These are phyloP conservation scores for Carex parvula DNA, from an alignment of 176 grass and related monocot species.

Conservation along the genomic window DNA sequence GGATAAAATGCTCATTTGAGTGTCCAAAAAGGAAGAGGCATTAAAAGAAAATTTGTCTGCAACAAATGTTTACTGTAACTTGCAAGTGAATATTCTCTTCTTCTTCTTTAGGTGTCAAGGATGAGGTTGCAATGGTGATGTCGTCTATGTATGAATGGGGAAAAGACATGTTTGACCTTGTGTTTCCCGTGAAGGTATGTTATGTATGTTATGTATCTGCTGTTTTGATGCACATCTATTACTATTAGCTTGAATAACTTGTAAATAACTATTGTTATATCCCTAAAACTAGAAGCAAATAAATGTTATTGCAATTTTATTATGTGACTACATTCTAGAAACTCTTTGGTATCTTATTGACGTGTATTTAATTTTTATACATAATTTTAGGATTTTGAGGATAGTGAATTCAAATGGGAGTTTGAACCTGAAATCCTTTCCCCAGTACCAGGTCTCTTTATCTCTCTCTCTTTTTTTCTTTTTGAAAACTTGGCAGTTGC, in stretches of 20 bases:
- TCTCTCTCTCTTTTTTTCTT: neutral
- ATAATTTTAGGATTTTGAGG: conserved; percentile 20
- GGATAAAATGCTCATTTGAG: neutral
- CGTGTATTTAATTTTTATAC: neutral
- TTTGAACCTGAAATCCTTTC: conserved; percentile 25
- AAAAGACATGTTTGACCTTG: conserved; percentile 21
- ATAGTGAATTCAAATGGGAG: conserved; percentile 15
- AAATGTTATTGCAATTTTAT: neutral
- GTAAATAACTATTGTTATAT: neutral
- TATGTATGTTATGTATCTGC: neutral
- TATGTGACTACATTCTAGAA: neutral
- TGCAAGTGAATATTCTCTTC: neutral
- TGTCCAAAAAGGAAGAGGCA: neutral
- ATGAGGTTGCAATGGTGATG: conserved; percentile 20
- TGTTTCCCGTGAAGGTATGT: neutral
- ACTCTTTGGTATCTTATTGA: neutral
- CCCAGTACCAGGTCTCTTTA: neutral
- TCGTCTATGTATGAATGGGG: conserved; percentile 26
- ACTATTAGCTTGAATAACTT: neutral
- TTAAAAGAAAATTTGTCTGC: neutral
- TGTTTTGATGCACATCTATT: neutral
- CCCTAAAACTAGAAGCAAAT: neutral
- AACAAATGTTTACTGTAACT: neutral
- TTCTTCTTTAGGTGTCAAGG: conserved; percentile 21
- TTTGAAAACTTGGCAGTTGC: too few relatives aligned